Conservation (phyloP, 2,329 filamentous ascomycete genomes). For the Neurospora sp. region DNA sequence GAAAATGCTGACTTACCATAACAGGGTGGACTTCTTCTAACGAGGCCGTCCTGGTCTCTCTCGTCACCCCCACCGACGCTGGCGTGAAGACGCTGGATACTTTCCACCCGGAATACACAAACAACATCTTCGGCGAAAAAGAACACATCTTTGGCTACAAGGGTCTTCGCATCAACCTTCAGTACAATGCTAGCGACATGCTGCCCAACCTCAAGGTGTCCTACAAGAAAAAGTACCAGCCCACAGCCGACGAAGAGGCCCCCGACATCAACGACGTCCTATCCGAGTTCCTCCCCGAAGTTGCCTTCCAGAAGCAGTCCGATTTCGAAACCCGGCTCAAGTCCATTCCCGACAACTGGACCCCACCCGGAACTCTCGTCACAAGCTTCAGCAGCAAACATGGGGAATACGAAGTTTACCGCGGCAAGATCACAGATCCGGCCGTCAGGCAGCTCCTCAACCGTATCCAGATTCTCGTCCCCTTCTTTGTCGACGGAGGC, state of each 20-base stretch:
- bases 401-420: conserved; percentile 75
- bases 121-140: conserved; percentile 87
- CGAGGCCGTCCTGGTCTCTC: conserved; percentile 52
- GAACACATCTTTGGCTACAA: conserved; percentile 89
- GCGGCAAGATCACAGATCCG: conserved; percentile 60
- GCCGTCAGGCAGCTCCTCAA: conserved; percentile 62
- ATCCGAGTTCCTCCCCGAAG: conserved; percentile 57
- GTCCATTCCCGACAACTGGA: conserved; percentile 37
- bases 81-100: conserved; percentile 49
- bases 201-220: conserved; percentile 64
- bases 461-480: conserved; percentile 73
- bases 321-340: conserved; percentile 54
- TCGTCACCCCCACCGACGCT: conserved; percentile 39
- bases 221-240: conserved; percentile 61
- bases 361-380: conserved; percentile 67
- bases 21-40: conserved; percentile 51
- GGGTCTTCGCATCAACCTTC: conserved; percentile 64
- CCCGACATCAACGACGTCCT: conserved; percentile 59
- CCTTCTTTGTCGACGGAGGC: conserved; percentile 91
- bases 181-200: conserved; percentile 61
- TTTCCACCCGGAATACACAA: conserved; percentile 83
- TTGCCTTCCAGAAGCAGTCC: conserved; percentile 53
- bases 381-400: conserved; percentile 52
- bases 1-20: background rate
- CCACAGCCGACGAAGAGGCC: conserved; percentile 58